phyloP scores from a whole-genome alignment of 345 rosid genomes.

The Eucalyptus tenuipes region DNA sequence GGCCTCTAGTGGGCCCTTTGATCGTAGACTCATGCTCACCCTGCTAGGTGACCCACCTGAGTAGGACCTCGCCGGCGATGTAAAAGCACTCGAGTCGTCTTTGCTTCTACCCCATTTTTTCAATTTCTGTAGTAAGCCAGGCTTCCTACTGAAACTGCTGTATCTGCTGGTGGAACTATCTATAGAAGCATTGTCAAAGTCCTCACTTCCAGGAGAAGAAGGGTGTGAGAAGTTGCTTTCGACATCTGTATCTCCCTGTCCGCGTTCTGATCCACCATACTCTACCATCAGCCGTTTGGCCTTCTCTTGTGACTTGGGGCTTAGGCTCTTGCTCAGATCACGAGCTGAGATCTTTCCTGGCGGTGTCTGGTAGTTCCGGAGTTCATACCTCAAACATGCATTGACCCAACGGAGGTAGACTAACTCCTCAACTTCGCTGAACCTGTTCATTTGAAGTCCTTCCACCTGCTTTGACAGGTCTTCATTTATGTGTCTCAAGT shows the following conservation, averaged over 20 bases:
- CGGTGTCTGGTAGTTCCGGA: constrained; percentile 82
- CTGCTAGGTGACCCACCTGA: constrained; percentile 73
- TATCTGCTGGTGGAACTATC: constrained; percentile 75
- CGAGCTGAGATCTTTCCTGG: constrained; percentile 84
- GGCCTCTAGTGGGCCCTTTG: constrained; percentile 80
- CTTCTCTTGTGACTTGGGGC: constrained; percentile 81
- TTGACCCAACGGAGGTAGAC: constrained; percentile 99
- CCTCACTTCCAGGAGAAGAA: constrained; percentile 92
- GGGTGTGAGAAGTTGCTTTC: constrained; percentile 88
- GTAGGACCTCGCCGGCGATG: constrained; percentile 67
- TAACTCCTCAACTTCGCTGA: constrained; percentile 96
- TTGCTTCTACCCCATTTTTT: constrained; percentile 88
- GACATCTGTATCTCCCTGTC: constrained; percentile 86
- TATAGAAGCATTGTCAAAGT: constrained; percentile 73
- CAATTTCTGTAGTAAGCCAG: constrained; percentile 65
- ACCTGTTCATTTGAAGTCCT: constrained; percentile 96
- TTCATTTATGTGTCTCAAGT: constrained; percentile 67
- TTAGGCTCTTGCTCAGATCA: constrained; percentile 75
- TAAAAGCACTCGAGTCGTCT: constrained; percentile 66
- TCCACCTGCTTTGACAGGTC: constrained; percentile 93
- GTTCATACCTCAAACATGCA: constrained; percentile 92
- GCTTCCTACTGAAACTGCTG: constrained; percentile 69
- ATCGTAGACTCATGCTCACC: constrained; percentile 44
- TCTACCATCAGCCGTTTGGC: constrained; percentile 84
- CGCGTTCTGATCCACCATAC: constrained; percentile 89